phyloP scores from a whole-genome alignment of 202 grass and related monocot genomes.

The Panicum virgatum region DNA sequence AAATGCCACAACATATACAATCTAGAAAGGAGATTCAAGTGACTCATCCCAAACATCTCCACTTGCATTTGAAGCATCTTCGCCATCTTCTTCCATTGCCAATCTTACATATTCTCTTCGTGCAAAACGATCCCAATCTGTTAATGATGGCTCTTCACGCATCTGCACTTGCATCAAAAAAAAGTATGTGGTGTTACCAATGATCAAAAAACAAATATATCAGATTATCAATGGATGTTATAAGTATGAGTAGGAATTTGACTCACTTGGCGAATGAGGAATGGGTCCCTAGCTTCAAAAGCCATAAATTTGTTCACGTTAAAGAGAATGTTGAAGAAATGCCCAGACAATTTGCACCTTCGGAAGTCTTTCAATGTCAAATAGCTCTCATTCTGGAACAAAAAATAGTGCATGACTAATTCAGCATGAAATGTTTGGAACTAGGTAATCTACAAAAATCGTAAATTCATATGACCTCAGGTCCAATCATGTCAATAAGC shows the following conservation, averaged over 20 bases:
- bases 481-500: slow-evolving; percentile 93
- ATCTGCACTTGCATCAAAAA: slow-evolving; percentile 56
- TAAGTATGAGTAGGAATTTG: slow-evolving; percentile 20
- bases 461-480: slow-evolving; percentile 63
- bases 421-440: slow-evolving; percentile 37
- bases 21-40: slow-evolving; percentile 92
- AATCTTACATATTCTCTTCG: slow-evolving; percentile 92
- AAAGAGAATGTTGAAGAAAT: slow-evolving; percentile 98
- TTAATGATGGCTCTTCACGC: slow-evolving; percentile 93
- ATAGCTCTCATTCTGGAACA: slow-evolving; percentile 68
- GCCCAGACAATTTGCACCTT: slow-evolving; percentile 78
- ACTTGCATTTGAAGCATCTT: slow-evolving; percentile 99
- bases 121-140: slow-evolving; percentile 98
- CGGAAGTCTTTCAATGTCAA: slow-evolving; percentile 80
- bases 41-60: slow-evolving; percentile 97
- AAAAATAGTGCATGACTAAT: slow-evolving; percentile 24
- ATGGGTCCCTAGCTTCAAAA: slow-evolving; percentile 95
- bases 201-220: slow-evolving; percentile 8
- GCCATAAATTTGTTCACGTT: slow-evolving; percentile 98
- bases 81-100: slow-evolving; percentile 96
- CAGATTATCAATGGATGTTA: slow-evolving; percentile 14
- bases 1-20: background rate
- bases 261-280: slow-evolving; percentile 96
- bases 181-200: slow-evolving; percentile 40
- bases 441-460: slow-evolving; percentile 10